Conservation (phyloP, 768 basidiomycete genomes). For the Collybia sordida region DNA sequence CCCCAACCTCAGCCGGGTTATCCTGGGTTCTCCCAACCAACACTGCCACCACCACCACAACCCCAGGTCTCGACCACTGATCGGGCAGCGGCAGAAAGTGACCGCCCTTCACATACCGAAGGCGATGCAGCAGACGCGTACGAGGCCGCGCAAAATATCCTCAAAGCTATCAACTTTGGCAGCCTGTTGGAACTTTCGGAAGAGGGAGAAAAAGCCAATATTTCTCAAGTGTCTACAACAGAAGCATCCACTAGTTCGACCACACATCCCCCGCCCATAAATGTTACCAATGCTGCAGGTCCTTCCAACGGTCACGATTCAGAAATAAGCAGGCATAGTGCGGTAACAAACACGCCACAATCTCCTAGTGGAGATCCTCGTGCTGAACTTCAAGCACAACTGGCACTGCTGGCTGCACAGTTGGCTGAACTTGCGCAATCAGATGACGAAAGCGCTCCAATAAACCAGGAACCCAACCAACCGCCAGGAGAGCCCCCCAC, state of each 20-base stretch:
- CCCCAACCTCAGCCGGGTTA: slow-evolving; percentile 13
- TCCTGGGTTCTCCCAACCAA: slow-evolving; percentile 22
- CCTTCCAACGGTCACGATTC: background rate
- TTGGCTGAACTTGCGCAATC: slow-evolving; percentile 63
- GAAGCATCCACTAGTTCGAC: slow-evolving; percentile 1
- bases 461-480: too few relatives aligned
- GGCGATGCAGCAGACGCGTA: slow-evolving; percentile 61
- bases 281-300: background rate
- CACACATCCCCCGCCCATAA: background rate
- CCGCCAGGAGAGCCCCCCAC: too few relatives aligned
- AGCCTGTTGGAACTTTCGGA: slow-evolving; percentile 43
- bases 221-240: slow-evolving; percentile 4
- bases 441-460: slow-evolving; percentile 22
- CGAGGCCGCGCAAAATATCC: slow-evolving; percentile 76
- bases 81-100: slow-evolving; percentile 11
- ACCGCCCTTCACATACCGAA: slow-evolving; percentile 21
- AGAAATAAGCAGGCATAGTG: background rate
- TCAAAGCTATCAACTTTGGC: slow-evolving; percentile 76
- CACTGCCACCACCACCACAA: slow-evolving; percentile 25
- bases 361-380: slow-evolving; percentile 35
- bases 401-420: slow-evolving; percentile 73
- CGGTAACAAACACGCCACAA: background rate
- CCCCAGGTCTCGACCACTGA: slow-evolving; percentile 10
- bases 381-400: slow-evolving; percentile 70
- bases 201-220: slow-evolving; percentile 22